These are phyloP conservation scores for Sporisorium scitamineum DNA, from an alignment of 1,284 basidiomycete genomes.

Conservation along the genomic window DNA sequence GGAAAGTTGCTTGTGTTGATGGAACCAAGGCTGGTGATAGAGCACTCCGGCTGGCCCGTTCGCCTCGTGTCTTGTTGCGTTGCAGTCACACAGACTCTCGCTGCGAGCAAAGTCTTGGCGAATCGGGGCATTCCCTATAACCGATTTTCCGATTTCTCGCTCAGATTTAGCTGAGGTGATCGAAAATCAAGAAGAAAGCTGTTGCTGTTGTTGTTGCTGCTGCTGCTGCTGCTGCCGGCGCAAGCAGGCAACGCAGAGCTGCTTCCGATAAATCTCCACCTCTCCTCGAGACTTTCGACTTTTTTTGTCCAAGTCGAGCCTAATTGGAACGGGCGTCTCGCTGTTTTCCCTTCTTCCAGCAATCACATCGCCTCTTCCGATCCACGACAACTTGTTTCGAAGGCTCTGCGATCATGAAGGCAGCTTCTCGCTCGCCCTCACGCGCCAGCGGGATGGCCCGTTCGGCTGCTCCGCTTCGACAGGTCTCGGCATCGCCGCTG, in stretches of 20 bases:
- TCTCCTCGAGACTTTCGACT: constrained; percentile 8
- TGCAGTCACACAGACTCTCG: background rate
- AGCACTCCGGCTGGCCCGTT: constrained; percentile 25
- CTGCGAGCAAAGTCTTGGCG: constrained; percentile 19
- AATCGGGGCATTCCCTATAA: constrained; percentile 12
- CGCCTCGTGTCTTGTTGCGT: constrained; percentile 6
- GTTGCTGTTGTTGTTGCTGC: too few relatives aligned
- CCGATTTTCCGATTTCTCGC: background rate
- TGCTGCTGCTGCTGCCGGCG: too few relatives aligned
- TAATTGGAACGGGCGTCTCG: background rate
- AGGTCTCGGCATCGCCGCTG: constrained; percentile 8
- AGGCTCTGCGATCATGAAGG: constrained; percentile 19
- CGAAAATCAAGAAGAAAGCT: constrained; percentile 25
- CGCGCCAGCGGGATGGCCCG: constrained; percentile 19
- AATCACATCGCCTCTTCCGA: background rate
- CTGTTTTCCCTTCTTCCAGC: background rate
- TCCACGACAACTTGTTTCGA: too few relatives aligned
- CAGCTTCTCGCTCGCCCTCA: constrained; percentile 17
- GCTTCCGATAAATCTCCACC: constrained; percentile 23
- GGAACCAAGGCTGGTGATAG: background rate
- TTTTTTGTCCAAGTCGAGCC: too few relatives aligned
- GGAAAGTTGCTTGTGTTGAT: background rate
- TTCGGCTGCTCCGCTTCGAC: constrained; percentile 14
- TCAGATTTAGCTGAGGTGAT: constrained; percentile 31
- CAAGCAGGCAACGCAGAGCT: too few relatives aligned